Evolutionary conservation across 2,329 filamentous ascomycete species (phyloP), one percentile per base, ranked within the genome.

Genomic region (Cladosporium cucumerinum): DNA sequence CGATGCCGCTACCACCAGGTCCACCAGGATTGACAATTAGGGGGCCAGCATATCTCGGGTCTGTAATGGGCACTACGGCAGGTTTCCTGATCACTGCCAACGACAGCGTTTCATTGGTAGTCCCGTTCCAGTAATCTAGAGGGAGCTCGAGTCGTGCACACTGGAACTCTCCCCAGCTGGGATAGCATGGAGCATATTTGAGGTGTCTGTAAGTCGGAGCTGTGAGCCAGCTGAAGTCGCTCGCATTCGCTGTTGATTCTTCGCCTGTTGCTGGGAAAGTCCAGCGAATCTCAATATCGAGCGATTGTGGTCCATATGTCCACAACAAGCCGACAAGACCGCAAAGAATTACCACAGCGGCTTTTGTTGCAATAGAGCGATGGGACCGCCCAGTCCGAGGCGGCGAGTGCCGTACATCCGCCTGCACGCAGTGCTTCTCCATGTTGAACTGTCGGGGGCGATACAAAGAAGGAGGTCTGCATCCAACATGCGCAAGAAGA

Each of bases 131-230:
- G 58, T 70, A 73, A 64, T 78, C 80, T 71, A 85, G 78, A 0
- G 82, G 83, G 0, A 84, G 76, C 54, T 79, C 73, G 3, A 85
- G 72, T 6, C 79, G 76, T n/a, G 82, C 81, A 66, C 83, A 85
- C 67, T 82, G 76, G 62, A 80, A 80, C 2, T 65, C 65, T 1
- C 76, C 79, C 30, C 48, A 23, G 18, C 32, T 49, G 16, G 52
- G 30, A 64, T 79, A 82, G 71, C 82, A 84, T 11, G 46, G 34
- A n/a, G 43, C 46, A 46, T 72, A 71, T 10, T 68, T 21, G 3
- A 72, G 66, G 5, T 65, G 5, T 5, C 55, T 46, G n/a, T 57
- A 21, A 21, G 64, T 30, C 11, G 51, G 25, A n/a, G 66, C 21
- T 7, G 46, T 64, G 25, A 55, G 54, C 69, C 69, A 71, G 55